These are phyloP conservation scores for Thermomucor indicae-seudaticae DNA, from an alignment of 371 early-diverging fungal genomes.

Conservation along the genomic window DNA sequence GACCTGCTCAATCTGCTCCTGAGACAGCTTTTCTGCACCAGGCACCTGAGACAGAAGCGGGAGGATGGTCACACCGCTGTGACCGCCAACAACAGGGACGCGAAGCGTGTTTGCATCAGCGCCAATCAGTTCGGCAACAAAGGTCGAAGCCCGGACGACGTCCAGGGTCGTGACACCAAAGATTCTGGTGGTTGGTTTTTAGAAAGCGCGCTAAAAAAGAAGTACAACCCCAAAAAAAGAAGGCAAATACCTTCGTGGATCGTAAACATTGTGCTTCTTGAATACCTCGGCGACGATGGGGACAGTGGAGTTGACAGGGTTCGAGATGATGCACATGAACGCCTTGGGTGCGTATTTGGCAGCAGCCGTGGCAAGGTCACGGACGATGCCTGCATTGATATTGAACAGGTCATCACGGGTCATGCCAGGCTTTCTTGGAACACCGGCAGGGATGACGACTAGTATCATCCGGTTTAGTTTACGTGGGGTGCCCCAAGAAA, in stretches of 20 bases:
- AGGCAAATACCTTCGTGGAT: conserved; percentile 82
- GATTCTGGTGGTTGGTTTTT: too few species aligned
- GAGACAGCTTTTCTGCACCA: conserved; percentile 50
- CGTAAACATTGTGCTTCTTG: conserved; percentile 70
- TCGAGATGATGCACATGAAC: conserved; percentile 78
- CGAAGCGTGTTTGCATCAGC: conserved; percentile 52
- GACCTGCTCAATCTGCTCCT: conserved; percentile 71
- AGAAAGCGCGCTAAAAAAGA: too few species aligned
- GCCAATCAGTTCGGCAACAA: conserved; percentile 60
- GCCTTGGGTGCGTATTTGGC: conserved; percentile 83
- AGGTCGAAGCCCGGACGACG: conserved; percentile 84
- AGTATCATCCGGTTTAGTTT: neutral
- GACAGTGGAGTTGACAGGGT: conserved; percentile 93
- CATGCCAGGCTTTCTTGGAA: conserved; percentile 92
- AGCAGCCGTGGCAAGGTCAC: conserved; percentile 69
- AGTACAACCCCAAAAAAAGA: too few species aligned
- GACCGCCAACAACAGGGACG: conserved; percentile 88
- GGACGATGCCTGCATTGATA: conserved; percentile 85
- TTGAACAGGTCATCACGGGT: conserved; percentile 88
- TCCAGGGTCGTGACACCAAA: conserved; percentile 93
- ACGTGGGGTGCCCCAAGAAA: neutral
- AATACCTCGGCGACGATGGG: conserved; percentile 84
- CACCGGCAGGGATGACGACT: conserved; percentile 95
- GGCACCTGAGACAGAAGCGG: conserved; percentile 75
- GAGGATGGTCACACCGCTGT: conserved; percentile 87